phyloP scores from a whole-genome alignment of 306 rosid genomes.

The Corylus avellana region DNA sequence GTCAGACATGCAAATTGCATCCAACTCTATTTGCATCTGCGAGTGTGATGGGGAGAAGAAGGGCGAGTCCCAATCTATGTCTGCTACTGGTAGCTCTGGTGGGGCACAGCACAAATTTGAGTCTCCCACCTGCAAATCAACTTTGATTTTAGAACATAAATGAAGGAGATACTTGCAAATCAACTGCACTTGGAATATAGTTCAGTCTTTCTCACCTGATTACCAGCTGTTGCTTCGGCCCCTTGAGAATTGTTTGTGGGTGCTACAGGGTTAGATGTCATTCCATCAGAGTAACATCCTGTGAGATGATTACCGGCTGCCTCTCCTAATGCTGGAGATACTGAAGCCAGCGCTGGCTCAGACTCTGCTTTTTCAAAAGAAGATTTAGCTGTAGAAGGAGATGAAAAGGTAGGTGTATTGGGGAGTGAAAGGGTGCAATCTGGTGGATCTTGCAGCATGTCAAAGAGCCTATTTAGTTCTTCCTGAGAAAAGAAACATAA shows the following conservation, averaged over 20 bases:
- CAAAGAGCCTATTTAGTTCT: no score
- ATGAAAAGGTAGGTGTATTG: neutral
- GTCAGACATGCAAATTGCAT: conserved; percentile 6
- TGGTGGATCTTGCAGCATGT: neutral
- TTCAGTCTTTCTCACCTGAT: conserved; percentile 36
- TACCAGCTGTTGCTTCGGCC: conserved; percentile 13
- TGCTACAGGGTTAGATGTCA: neutral
- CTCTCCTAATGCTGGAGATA: neutral
- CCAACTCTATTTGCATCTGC: no score
- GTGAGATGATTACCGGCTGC: neutral
- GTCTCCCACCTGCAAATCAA: conserved; percentile 26
- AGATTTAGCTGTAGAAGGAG: neutral
- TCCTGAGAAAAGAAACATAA: conserved; percentile 35
- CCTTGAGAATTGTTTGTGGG: neutral
- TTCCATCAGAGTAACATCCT: no score
- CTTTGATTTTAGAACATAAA: conserved; percentile 33
- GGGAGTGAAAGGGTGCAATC: neutral
- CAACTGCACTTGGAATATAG: neutral
- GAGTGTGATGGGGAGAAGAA: conserved; percentile 42
- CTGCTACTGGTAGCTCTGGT: conserved; percentile 1
- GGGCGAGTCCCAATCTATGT: conserved; percentile 30
- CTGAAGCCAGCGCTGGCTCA: neutral
- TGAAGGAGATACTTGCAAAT: neutral
- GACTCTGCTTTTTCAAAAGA: conserved; percentile 4
- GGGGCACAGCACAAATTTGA: conserved; percentile 9